Base-by-base conservation (phyloP, 345 rosid genomes). In the Lepidium didymum region DNA sequence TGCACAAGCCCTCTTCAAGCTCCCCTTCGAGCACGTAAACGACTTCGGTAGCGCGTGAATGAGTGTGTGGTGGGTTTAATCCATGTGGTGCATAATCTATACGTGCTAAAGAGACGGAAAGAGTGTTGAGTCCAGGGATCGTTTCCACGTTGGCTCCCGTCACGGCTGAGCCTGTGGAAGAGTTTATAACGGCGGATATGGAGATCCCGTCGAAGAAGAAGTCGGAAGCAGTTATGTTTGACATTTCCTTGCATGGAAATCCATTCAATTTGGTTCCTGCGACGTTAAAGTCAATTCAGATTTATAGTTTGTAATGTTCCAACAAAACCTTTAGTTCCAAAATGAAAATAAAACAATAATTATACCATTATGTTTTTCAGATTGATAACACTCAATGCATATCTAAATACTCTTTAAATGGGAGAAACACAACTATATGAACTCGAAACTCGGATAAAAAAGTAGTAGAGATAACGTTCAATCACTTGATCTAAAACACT, bases 41-140 rank as follows among this genome's bases (percentile, higher is more conserved):
- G n/a, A 87, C 66, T 56, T 87, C 90, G 0, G 90, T 87, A 62
- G 86, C 92, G 1, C 90, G 85, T 21, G 90, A 90, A 73, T 87
- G 90, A 21, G 86, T 85, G 77, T 85, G 89, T 1, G 87, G 92
- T 1, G 86, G 89, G 79, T 84, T 84, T 21, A 82, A 64, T 50
- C 92, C 92, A 2, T 80, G 85, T 1, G 90, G 69, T 1, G 64
- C 72, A 33, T 78, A 83, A 75, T 87, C 92, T 25, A 85, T 69
- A 53, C 90, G 83, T 1, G 92, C 15, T 64, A 87, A 64, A 0
- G 92, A 87, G 31, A 87, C 72, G 1, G 87, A 88, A 6, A 87
- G 73, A 1, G 90, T 87, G 84, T 87, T 87, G 46, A 87, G 86
- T 7, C 86, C 87, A 1, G 86, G 89, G 33, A 87, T 78, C 64